Conservation (phyloP, 129 eudicot species). For the Cynara cardunculus region DNA sequence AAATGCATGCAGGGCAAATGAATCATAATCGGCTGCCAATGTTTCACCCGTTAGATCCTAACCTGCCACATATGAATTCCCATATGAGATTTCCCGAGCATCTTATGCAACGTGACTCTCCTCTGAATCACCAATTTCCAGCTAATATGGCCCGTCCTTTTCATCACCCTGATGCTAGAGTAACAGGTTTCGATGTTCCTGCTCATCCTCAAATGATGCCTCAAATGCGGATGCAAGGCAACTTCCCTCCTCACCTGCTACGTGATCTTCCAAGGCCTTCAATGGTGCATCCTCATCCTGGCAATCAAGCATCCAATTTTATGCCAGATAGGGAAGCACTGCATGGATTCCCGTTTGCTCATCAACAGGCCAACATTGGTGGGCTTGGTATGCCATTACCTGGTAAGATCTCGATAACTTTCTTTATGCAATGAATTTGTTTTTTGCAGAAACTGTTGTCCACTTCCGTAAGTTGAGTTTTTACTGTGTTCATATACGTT, state of each 20-base stretch:
- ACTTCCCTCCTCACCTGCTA: constrained; percentile 47
- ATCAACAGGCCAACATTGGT: constrained; percentile 51
- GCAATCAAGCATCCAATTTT: constrained; percentile 39
- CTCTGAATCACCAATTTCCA: constrained; percentile 50
- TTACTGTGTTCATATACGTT: neutral
- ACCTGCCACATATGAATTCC: constrained; percentile 41
- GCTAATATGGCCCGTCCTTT: constrained; percentile 43
- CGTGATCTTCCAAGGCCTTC: constrained; percentile 57
- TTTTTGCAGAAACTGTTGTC: neutral
- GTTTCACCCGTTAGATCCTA: constrained; percentile 50
- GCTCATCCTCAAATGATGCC: constrained; percentile 62
- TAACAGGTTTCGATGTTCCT: constrained; percentile 60
- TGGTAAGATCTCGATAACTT: constrained; percentile 37
- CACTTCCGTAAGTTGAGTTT: neutral
- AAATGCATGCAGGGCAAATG: constrained; percentile 45
- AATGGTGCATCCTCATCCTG: constrained; percentile 37
- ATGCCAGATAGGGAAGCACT: constrained; percentile 45
- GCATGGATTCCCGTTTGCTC: constrained; percentile 68
- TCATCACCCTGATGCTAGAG: constrained; percentile 55
- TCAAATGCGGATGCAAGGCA: constrained; percentile 68
- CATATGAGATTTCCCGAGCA: constrained; percentile 67
- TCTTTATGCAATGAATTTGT: neutral
- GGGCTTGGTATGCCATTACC: constrained; percentile 63
- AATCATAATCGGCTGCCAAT: constrained; percentile 48
- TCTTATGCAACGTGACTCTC: constrained; percentile 42